Percentiles rank a stretch among this genome's conserved stretches.
phyloP scores from a whole-genome alignment of 441 rosid genomes.

The Syzygium malaccense region DNA sequence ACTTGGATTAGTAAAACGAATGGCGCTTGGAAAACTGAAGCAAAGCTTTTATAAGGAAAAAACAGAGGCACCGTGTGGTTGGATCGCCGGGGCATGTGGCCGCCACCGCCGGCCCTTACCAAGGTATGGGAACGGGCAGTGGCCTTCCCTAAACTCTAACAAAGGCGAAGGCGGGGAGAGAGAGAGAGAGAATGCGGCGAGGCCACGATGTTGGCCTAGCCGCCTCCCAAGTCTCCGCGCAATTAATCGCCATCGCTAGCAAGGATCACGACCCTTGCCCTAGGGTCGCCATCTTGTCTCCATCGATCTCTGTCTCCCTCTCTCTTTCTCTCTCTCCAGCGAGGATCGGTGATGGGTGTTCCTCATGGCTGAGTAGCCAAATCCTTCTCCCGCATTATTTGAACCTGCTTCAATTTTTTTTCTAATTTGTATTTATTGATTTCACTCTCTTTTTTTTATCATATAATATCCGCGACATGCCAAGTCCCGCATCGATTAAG shows the following conservation, averaged over 20 bases:
- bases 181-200: not conserved
- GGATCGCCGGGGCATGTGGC: not conserved
- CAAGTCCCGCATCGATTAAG: too few species aligned
- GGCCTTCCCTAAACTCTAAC: not conserved
- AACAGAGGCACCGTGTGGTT: not conserved
- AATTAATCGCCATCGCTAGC: not conserved
- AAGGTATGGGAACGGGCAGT: not conserved
- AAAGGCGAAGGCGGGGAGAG: not conserved
- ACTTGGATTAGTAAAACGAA: fast-evolving
- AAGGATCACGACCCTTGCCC: not conserved
- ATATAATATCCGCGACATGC: too few species aligned
- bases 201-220: not conserved
- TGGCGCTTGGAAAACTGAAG: not conserved
- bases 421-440: too few species aligned
- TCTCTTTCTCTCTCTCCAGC: not conserved
- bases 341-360: not conserved
- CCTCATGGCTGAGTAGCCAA: too few species aligned
- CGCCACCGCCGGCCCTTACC: not conserved
- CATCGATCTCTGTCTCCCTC: not conserved
- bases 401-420: too few species aligned
- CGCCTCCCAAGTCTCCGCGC: fast-evolving
- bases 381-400: too few species aligned
- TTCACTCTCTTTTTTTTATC: too few species aligned
- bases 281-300: not conserved
- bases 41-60: not conserved